Base-by-base conservation (phyloP, 495 filamentous ascomycete species). In the Hypomontagnella monticulosa region DNA sequence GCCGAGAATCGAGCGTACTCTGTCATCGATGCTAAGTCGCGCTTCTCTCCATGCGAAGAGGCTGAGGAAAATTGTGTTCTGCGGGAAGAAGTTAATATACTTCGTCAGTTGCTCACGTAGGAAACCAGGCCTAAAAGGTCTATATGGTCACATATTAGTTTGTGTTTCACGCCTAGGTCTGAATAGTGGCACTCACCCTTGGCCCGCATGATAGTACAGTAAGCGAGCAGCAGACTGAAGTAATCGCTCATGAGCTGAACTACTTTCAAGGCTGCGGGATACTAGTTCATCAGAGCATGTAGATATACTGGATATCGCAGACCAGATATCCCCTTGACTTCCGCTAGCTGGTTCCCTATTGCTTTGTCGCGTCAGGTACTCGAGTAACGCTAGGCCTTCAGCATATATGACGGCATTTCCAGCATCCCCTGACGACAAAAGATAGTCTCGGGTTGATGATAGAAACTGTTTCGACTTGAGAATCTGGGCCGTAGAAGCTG, bases 31-130 rank as follows among this genome's bases (percentile, higher is more conserved):
- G 33, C 84, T 85, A 15, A 90, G 80, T 4, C 86, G 81, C 11
- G 85, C 76, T 67, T 92, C 86, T 67, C 89, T 87, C 87, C 87
- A 93, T 8, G 84, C 80, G 72, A 88, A 89, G 11, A 93, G 78
- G 12, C 83, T 78, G 49, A 94, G 83, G 63, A 97, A 89, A 34
- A 93, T 83, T 1, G 89, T 91, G 78, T 97, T 97, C 27, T 83
- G 78, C 0, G 93, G 93, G 74, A 90, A 96, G 9, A 79, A 66
- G 3, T 60, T 51, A 30, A 95, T 75, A 61, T 87, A 88, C 23
- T 84, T 71, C 4, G 77, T 64, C 2, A 97, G 79, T 3, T 85
- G 71, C 15, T 79, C 70, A 36, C 90, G 89, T 49, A 97, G 71
- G 16, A 82, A 73, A 1, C 82, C 72, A 9, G 91, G 89, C 62